These are phyloP conservation scores for Schizopora paradoxa DNA, from an alignment of 1,284 basidiomycete species.

Conservation along the genomic window DNA sequence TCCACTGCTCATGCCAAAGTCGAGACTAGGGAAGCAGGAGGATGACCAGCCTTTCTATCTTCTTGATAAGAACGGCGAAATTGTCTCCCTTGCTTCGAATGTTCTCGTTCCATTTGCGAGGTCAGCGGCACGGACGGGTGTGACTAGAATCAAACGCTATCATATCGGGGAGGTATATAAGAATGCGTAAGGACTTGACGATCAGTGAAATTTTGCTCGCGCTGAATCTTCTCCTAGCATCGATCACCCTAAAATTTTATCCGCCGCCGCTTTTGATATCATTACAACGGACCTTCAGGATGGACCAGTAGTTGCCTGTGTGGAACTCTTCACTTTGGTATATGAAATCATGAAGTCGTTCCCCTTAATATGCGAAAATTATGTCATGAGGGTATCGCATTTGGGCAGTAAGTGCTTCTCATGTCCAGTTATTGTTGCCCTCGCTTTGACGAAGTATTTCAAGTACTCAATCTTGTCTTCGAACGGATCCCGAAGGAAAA, in stretches of 20 bases:
- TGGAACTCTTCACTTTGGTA: slow-evolving; percentile 64
- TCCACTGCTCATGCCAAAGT: slow-evolving; percentile 70
- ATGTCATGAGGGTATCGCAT: slow-evolving; percentile 72
- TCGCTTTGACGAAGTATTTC: slow-evolving; percentile 6
- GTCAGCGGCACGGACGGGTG: slow-evolving; percentile 69
- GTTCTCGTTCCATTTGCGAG: slow-evolving; percentile 81
- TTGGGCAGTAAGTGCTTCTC: slow-evolving; percentile 48
- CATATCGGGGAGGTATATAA: slow-evolving; percentile 74
- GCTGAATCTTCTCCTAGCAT: slow-evolving; percentile 42
- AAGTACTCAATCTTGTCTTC: slow-evolving; percentile 63
- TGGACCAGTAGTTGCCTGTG: slow-evolving; percentile 59
- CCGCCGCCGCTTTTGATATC: slow-evolving; percentile 75
- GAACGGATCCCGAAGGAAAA: slow-evolving; percentile 52
- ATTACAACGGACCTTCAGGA: slow-evolving; percentile 63
- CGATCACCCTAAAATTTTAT: slow-evolving; percentile 66
- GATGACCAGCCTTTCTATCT: slow-evolving; percentile 62
- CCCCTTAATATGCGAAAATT: slow-evolving; percentile 57
- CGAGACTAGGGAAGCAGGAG: slow-evolving; percentile 44
- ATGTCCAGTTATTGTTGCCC: not conserved
- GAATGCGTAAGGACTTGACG: slow-evolving; percentile 44
- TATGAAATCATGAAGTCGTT: slow-evolving; percentile 64
- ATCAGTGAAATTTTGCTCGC: slow-evolving; percentile 1
- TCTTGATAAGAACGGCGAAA: slow-evolving; percentile 78
- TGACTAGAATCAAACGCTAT: slow-evolving; percentile 85
- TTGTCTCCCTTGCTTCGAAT: slow-evolving; percentile 77